phyloP scores from a whole-genome alignment of 345 rosid genomes.

The Salix purpurea region DNA sequence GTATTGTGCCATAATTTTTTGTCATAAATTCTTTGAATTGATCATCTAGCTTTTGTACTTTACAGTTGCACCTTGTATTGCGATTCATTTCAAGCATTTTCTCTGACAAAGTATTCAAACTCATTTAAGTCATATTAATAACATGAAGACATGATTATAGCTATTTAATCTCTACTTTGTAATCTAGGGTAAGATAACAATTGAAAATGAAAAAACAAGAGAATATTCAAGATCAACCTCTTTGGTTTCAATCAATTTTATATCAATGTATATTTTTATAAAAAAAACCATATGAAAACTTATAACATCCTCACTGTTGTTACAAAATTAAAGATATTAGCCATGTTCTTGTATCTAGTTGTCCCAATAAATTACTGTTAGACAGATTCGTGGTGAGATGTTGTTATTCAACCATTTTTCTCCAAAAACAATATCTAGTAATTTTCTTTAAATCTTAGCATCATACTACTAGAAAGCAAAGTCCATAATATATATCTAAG shows the following conservation, averaged over 20 bases:
- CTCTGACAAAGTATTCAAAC: no score
- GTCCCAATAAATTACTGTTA: neutral
- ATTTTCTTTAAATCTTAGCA: neutral
- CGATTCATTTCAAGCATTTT: no score
- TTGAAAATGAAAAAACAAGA: neutral
- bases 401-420: neutral
- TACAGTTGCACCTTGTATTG: no score
- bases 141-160: neutral
- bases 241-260: neutral
- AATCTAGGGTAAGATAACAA: neutral
- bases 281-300: neutral
- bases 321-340: no score
- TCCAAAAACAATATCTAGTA: neutral
- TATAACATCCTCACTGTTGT: neutral
- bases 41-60: no score
- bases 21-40: no score
- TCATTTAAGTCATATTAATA: neutral
- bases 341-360: neutral
- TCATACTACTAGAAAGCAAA: neutral
- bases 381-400: neutral
- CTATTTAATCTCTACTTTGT: neutral
- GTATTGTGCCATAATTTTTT: neutral
- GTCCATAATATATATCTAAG: neutral
- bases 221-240: neutral
- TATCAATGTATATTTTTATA: neutral